These are phyloP conservation scores for Capsicum baccatum DNA, from an alignment of 257 asterid genomes.

Conservation along the genomic window DNA sequence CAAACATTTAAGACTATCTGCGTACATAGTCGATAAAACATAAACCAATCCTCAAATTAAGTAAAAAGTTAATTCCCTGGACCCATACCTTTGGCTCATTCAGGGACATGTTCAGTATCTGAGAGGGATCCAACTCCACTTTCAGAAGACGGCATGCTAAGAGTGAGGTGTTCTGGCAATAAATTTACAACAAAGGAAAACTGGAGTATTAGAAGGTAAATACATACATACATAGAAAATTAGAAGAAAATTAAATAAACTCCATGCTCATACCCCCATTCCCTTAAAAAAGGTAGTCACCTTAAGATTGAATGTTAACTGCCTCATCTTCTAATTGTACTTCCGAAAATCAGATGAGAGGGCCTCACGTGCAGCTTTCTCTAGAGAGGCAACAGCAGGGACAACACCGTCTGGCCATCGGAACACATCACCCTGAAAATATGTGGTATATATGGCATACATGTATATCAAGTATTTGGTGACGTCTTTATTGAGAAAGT, in stretches of 20 bases:
- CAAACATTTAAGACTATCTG: neutral
- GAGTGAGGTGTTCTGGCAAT: conserved; percentile 53
- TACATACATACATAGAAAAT: neutral
- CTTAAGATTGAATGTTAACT: conserved; percentile 68
- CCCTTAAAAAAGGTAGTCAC: conserved; percentile 36
- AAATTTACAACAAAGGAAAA: conserved; percentile 26
- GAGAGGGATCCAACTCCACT: conserved; percentile 78
- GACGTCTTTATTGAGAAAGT: no score
- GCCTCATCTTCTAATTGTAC: conserved; percentile 87
- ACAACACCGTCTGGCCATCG: conserved; percentile 79
- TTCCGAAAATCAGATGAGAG: conserved; percentile 63
- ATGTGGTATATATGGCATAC: neutral
- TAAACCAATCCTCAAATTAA: conserved; percentile 24
- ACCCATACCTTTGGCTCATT: conserved; percentile 70
- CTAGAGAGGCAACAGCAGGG: conserved; percentile 64
- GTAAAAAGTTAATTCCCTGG: conserved; percentile 8
- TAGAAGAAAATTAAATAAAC: conserved; percentile 28
- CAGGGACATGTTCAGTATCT: conserved; percentile 71
- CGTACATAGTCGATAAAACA: neutral
- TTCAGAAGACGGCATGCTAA: conserved; percentile 72
- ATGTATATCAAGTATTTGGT: no score
- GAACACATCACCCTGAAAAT: conserved; percentile 47
- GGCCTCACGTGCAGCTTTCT: conserved; percentile 67
- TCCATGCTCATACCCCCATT: neutral
- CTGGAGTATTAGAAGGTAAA: conserved; percentile 24